Conservation (phyloP, 2,329 filamentous ascomycete genomes). For the Cercospora citrullina region DNA sequence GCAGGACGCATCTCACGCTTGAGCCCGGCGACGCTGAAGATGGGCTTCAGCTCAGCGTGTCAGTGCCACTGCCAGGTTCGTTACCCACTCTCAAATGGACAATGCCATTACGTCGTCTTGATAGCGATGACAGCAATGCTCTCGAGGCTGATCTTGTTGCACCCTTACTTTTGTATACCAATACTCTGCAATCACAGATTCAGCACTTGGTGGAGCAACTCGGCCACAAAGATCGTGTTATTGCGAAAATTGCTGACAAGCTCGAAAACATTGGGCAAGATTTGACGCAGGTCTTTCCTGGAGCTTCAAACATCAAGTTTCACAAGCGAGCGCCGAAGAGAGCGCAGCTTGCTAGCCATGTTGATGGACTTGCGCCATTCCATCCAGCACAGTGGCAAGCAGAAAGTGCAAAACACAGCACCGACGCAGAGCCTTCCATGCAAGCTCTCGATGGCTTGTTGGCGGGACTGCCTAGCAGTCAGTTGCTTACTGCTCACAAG, state of each 20-base stretch:
- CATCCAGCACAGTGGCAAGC: slow-evolving; percentile 48
- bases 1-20: slow-evolving; percentile 41
- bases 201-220: slow-evolving; percentile 52
- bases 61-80: slow-evolving; percentile 61
- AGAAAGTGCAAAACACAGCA: slow-evolving; percentile 1
- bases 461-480: neutral
- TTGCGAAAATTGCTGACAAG: slow-evolving; percentile 59
- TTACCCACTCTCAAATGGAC: slow-evolving; percentile 66
- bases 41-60: slow-evolving; percentile 55
- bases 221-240: slow-evolving; percentile 59
- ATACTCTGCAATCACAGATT: slow-evolving; percentile 51
- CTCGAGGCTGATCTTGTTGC: slow-evolving; percentile 54
- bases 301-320: slow-evolving; percentile 49
- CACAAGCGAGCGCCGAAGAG: slow-evolving; percentile 49
- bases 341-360: slow-evolving; percentile 54
- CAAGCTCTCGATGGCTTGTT: slow-evolving; percentile 24
- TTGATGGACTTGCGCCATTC: slow-evolving; percentile 58
- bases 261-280: slow-evolving; percentile 58
- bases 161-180: slow-evolving; percentile 54
- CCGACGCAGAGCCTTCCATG: slow-evolving; percentile 9
- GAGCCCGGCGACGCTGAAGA: slow-evolving; percentile 32
- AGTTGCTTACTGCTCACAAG: neutral
- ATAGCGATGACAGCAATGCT: slow-evolving; percentile 33
- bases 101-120: slow-evolving; percentile 52
- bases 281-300: slow-evolving; percentile 58